phyloP scores from a whole-genome alignment of 164 flowering plant species.

The Malania oleifera region DNA sequence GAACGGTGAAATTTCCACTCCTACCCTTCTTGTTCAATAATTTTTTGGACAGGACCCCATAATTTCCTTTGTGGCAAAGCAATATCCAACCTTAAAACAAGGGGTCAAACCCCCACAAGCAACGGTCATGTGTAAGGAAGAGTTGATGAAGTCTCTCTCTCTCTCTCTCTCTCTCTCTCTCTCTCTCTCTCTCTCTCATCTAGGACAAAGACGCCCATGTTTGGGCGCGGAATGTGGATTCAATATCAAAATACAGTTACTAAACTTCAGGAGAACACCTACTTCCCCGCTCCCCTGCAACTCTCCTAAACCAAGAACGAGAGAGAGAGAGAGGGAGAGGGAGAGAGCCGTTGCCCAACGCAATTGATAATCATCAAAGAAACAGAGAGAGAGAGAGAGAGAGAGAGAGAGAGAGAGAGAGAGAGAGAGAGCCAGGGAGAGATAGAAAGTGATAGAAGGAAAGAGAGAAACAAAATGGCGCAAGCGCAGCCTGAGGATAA shows the following conservation, averaged over 20 bases:
- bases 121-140: no score
- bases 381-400: slow-evolving; percentile 5
- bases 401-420: background rate
- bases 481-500: slow-evolving; percentile 27
- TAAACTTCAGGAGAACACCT: slow-evolving; percentile 17
- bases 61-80: no score
- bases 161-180: background rate
- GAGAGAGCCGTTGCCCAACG: slow-evolving; percentile 10
- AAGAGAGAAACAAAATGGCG: slow-evolving; percentile 20
- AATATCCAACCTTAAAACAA: no score
- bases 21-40: no score
- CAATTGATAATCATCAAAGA: background rate
- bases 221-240: slow-evolving; percentile 44
- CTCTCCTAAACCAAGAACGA: background rate
- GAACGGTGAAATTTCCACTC: no score
- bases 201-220: slow-evolving; percentile 13
- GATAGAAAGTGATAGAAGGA: background rate
- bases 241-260: slow-evolving; percentile 31
- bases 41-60: no score
- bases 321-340: background rate
- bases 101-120: no score
- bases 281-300: background rate
- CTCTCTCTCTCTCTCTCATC: background rate
- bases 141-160: no score
- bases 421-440: background rate